Base-by-base conservation (phyloP, 1,139 yeast species). In the Kodamaea alishanica region DNA sequence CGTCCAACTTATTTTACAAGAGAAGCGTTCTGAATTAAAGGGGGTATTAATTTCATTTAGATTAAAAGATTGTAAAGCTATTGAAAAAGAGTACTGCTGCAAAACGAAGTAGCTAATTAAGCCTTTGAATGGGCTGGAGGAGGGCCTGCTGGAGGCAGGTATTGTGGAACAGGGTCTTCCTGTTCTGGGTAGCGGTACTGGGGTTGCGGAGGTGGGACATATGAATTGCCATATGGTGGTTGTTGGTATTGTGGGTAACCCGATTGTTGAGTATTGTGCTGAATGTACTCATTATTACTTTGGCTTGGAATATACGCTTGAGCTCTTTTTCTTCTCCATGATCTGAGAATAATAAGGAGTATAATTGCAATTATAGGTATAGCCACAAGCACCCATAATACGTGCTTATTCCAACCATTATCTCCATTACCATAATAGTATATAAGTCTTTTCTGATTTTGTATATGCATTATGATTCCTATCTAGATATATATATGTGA, bases 121-220 rank as follows among this genome's bases (percentile, higher is more conserved):
- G 5, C 23, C 31, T 28, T 33, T 26, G 26, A 4, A 22, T 52
- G 54, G 6, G 57, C 49, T 8, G 57, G 57, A 4, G 60, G 60
- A 7, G 60, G 60, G 4, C 60, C 58, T 1, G 42, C 47, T n/a
- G 59, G 59, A 30, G 55, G 45, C 23, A 43, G 40, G 28, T 46
- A 52, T 6, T 43, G 49, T 3, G 48, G 48, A 5, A 43, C 40
- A n/a, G 41, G 39, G 9, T 27, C 37, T 8, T 35, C 37, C 6
- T 32, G 27, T 24, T 36, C 37, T 12, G 35, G 26, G 9, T 22
- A 24, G 10, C 15, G 26, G 12, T 20, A 4, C 26, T 8, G 33
- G 12, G 28, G 40, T 12, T n/a, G 15, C 15, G 30, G 26, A 24
- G 39, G 34, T 23, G 39, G 34, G 11, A 35, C 28, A 15, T 32